Conservation (phyloP, 2,329 filamentous ascomycete species). For the Xylaria sp. region DNA sequence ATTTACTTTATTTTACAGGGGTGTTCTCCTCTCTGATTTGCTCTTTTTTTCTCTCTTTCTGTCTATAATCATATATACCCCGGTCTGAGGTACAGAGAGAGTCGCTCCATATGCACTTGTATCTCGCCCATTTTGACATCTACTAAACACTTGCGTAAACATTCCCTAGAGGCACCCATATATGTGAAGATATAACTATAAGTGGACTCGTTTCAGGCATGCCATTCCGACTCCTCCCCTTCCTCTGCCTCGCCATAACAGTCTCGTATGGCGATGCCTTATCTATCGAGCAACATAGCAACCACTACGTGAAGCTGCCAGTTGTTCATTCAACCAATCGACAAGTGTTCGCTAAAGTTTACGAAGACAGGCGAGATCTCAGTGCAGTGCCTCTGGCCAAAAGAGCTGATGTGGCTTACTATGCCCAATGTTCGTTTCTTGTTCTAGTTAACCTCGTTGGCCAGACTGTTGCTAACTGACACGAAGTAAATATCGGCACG, state of each 20-base stretch:
- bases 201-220: slow-evolving; percentile 23
- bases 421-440: slow-evolving; percentile 57
- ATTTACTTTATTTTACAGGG: background rate
- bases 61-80: background rate
- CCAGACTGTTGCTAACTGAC: slow-evolving; percentile 35
- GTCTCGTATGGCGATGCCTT: slow-evolving; percentile 38
- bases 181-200: slow-evolving; percentile 12
- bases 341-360: slow-evolving; percentile 54
- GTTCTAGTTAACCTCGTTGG: background rate
- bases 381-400: slow-evolving; percentile 61
- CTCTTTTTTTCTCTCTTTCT: background rate
- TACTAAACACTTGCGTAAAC: background rate
- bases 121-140: background rate
- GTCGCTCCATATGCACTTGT: background rate
- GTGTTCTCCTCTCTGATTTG: background rate
- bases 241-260: slow-evolving; percentile 43
- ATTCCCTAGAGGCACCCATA: background rate
- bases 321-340: slow-evolving; percentile 58
- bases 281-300: slow-evolving; percentile 48
- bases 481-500: slow-evolving; percentile 62
- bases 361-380: slow-evolving; percentile 50
- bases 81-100: background rate
- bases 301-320: slow-evolving; percentile 56
- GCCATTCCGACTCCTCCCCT: slow-evolving; percentile 30
- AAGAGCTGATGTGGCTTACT: slow-evolving; percentile 65